Evolutionary conservation across 768 basidiomycete genomes (phyloP).

Genomic region (Lactifluus echinatus): DNA sequence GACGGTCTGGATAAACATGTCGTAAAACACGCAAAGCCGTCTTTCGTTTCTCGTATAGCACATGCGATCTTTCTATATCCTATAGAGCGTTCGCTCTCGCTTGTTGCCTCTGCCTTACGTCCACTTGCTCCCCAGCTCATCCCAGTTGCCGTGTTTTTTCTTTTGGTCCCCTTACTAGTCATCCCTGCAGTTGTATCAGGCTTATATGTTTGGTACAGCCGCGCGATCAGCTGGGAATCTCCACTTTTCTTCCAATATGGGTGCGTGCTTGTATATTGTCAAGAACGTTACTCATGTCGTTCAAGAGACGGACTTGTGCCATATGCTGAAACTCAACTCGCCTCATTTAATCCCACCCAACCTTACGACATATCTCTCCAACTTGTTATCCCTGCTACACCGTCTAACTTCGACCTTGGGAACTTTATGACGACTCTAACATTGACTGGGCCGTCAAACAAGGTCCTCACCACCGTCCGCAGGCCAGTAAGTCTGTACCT

Average conservation of each 20-base stretch:
- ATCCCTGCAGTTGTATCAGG: conserved; percentile 60
- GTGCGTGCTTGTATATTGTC: conserved; percentile 33
- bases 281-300: not conserved
- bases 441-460: conserved; percentile 50
- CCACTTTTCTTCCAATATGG: conserved; percentile 74
- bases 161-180: conserved; percentile 54
- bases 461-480: conserved; percentile 51
- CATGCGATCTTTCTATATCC: conserved; percentile 17
- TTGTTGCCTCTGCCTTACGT: conserved; percentile 29
- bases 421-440: conserved; percentile 77
- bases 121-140: conserved; percentile 54
- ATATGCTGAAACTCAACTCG: conserved; percentile 49
- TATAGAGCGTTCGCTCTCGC: conserved; percentile 22
- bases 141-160: conserved; percentile 52
- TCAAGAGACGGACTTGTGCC: conserved; percentile 55
- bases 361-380: conserved; percentile 69
- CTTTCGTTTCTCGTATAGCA: conserved; percentile 1
- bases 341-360: conserved; percentile 47
- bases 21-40: not conserved
- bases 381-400: conserved; percentile 54
- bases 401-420: conserved; percentile 63
- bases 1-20: conserved; percentile 15
- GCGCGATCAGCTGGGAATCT: conserved; percentile 62
- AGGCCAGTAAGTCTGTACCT: conserved; percentile 46
- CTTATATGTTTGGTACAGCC: conserved; percentile 63